Evolutionary conservation across 805 yeast genomes (phyloP).

Genomic region (Teunomyces cretensis): DNA sequence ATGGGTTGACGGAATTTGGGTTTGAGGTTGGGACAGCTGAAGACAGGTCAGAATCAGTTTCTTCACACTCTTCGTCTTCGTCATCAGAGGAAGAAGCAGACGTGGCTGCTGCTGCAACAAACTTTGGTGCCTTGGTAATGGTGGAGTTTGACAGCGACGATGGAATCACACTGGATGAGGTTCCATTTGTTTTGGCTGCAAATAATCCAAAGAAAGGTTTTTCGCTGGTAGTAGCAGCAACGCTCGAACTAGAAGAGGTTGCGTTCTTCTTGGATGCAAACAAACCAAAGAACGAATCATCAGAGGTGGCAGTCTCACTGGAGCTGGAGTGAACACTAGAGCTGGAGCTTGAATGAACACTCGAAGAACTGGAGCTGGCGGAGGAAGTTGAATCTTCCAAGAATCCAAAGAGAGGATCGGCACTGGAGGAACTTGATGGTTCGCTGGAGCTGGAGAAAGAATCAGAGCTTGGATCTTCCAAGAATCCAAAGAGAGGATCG

Average conservation of each 20-base stretch:
- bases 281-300: neutral
- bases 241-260: conserved; percentile 2
- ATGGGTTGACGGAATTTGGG: neutral
- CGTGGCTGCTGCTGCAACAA: conserved; percentile 4
- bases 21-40: conserved; percentile 9
- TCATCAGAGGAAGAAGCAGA: conserved; percentile 11
- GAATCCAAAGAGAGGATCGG: neutral
- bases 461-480: conserved; percentile 5
- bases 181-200: neutral
- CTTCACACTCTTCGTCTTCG: conserved; percentile 19
- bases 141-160: neutral
- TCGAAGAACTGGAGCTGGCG: conserved; percentile 11
- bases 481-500: conserved; percentile 1
- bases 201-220: neutral
- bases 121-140: conserved; percentile 4
- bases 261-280: neutral
- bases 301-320: neutral
- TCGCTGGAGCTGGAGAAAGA: neutral
- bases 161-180: neutral
- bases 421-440: neutral
- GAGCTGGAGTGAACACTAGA: conserved; percentile 10
- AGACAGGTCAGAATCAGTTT: conserved; percentile 7
- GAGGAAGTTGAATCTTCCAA: conserved; percentile 3
- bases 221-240: conserved; percentile 4
- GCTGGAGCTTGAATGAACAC: conserved; percentile 10